Evolutionary conservation across 2,329 filamentous ascomycete species (phyloP).

Genomic region (Calonectria montana): DNA sequence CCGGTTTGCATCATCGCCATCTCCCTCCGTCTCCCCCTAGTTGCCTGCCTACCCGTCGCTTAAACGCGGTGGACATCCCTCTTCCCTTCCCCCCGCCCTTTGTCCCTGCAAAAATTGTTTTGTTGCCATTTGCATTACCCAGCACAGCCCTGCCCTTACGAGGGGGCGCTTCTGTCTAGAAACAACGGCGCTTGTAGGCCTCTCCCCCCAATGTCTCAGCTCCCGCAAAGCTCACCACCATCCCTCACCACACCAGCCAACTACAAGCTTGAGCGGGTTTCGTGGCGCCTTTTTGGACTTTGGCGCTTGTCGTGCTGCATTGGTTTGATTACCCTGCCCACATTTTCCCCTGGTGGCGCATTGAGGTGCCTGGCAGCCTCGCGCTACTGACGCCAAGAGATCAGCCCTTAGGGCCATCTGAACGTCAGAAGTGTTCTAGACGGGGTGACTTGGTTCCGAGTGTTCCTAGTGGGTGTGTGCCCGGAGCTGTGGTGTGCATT

Average conservation of each 20-base stretch:
- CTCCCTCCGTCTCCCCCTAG: neutral
- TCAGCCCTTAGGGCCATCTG: conserved; percentile 26
- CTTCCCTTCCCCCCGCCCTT: neutral
- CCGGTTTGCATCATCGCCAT: neutral
- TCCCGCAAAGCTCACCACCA: conserved; percentile 17
- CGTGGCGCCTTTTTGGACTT: conserved; percentile 15
- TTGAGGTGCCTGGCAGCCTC: conserved; percentile 37
- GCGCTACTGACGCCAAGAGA: conserved; percentile 35
- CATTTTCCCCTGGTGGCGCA: conserved; percentile 43
- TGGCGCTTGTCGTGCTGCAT: conserved; percentile 24
- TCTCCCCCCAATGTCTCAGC: conserved; percentile 25
- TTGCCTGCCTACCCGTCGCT: neutral
- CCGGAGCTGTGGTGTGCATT: conserved; percentile 9
- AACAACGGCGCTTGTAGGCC: conserved; percentile 14
- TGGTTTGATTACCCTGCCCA: conserved; percentile 43
- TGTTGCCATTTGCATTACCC: neutral
- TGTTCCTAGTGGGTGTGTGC: conserved; percentile 33
- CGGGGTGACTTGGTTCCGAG: conserved; percentile 35
- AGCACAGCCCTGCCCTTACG: neutral
- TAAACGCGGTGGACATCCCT: neutral
- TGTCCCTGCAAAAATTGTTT: neutral
- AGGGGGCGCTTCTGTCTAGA: neutral
- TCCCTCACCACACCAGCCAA: conserved; percentile 23
- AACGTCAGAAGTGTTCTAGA: conserved; percentile 41
- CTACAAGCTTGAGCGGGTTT: conserved; percentile 15